Evolutionary conservation across 768 basidiomycete genomes (phyloP).

Genomic region (Saitozyma sp.): DNA sequence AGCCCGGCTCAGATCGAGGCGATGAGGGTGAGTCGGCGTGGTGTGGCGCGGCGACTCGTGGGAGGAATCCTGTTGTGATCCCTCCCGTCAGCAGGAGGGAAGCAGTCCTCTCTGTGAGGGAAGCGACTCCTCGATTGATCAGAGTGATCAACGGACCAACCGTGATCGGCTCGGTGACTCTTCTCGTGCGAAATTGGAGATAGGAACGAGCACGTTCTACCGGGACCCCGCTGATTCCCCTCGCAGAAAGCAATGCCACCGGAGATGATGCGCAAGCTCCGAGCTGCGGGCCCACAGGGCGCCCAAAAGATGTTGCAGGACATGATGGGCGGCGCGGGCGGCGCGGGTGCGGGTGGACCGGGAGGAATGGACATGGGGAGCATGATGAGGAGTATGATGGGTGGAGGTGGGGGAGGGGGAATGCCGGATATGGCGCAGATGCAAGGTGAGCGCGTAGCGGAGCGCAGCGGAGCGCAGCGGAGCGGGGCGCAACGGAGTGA

Average conservation of each 20-base stretch:
- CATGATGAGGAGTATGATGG: slow-evolving; percentile 89
- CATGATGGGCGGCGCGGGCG: slow-evolving; percentile 49
- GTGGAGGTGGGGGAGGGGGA: slow-evolving; percentile 76
- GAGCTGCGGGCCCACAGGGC: slow-evolving; percentile 64
- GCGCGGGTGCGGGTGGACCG: slow-evolving; percentile 22
- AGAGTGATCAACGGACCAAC: neutral
- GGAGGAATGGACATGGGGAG: slow-evolving; percentile 46
- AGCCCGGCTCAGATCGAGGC: slow-evolving; percentile 90
- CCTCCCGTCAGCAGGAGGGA: too few species aligned
- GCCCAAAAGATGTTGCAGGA: slow-evolving; percentile 75
- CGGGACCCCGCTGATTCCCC: neutral
- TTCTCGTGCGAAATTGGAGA: too few species aligned
- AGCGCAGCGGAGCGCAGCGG: too few species aligned
- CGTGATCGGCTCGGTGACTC: too few species aligned
- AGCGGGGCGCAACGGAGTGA: too few species aligned
- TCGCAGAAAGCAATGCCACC: slow-evolving; percentile 87
- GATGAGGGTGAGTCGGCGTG: slow-evolving; percentile 69
- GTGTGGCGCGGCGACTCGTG: too few species aligned
- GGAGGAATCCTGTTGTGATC: neutral
- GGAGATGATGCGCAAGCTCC: slow-evolving; percentile 89
- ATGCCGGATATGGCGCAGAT: slow-evolving; percentile 91
- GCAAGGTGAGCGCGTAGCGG: slow-evolving; percentile 56
- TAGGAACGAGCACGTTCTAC: too few species aligned
- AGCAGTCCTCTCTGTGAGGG: neutral
- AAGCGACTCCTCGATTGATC: slow-evolving; percentile 1